Conservation (phyloP, 768 basidiomycete species). For the Tubosaeta sp. region DNA sequence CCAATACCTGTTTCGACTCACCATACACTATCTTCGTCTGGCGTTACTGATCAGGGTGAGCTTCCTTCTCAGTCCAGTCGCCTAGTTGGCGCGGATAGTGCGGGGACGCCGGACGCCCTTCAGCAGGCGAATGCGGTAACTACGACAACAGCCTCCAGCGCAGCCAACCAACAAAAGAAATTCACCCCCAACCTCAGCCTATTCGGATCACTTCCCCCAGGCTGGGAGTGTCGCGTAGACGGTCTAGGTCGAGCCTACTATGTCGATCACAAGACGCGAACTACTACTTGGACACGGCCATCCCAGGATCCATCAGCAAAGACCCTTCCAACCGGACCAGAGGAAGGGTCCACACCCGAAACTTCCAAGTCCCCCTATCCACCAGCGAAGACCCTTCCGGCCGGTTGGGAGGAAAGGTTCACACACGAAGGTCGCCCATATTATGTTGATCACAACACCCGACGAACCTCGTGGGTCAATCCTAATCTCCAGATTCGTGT, state of each 20-base stretch:
- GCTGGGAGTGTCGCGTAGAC: conserved; percentile 97
- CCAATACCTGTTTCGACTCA: conserved; percentile 39
- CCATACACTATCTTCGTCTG: conserved; percentile 22
- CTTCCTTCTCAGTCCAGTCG: conserved; percentile 26
- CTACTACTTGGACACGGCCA: conserved; percentile 96
- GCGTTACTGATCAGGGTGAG: conserved; percentile 28
- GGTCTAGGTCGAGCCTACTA: conserved; percentile 96
- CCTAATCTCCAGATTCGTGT: conserved; percentile 97
- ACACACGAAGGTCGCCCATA: conserved; percentile 99
- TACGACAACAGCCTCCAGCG: conserved; percentile 35
- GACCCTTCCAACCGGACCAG: conserved; percentile 92
- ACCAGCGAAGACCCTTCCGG: conserved; percentile 76
- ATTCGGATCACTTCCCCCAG: conserved; percentile 80
- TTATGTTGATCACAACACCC: conserved; percentile 98
- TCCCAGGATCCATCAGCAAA: conserved; percentile 73
- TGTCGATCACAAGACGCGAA: conserved; percentile 97
- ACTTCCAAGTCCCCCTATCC: conserved; percentile 32
- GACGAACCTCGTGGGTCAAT: conserved; percentile 99
- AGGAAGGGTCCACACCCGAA: too few species aligned
- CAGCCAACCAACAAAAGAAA: conserved; percentile 59
- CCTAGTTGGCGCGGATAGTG: conserved; percentile 33
- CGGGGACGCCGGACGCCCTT: conserved; percentile 12
- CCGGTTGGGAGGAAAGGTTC: conserved; percentile 99
- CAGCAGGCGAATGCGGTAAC: conserved; percentile 18
- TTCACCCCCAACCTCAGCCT: conserved; percentile 97